phyloP scores from a whole-genome alignment of 2,329 filamentous ascomycete species.

The Aureobasidium leucospermi region DNA sequence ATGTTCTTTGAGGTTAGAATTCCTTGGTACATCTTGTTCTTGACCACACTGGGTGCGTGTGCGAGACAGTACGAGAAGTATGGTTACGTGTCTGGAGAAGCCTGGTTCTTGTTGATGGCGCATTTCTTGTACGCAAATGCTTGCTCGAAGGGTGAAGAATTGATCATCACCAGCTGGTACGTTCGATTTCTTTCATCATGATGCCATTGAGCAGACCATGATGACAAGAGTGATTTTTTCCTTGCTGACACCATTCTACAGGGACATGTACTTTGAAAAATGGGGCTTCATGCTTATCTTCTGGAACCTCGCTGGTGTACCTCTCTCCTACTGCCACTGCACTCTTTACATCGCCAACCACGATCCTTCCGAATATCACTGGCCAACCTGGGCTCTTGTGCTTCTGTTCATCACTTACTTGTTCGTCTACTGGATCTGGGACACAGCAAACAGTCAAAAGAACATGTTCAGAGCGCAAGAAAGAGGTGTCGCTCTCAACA shows the following conservation, averaged over 20 bases:
- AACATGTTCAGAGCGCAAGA: conserved; percentile 11
- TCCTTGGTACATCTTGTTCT: conserved; percentile 77
- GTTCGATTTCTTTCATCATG: too few species aligned
- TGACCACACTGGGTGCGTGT: conserved; percentile 63
- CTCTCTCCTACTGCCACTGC: conserved; percentile 10
- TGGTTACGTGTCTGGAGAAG: conserved; percentile 72
- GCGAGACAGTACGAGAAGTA: conserved; percentile 72
- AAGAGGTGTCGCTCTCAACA: not conserved
- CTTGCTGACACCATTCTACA: too few species aligned
- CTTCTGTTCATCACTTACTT: conserved; percentile 8
- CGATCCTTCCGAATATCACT: not conserved
- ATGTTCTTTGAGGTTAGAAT: conserved; percentile 87
- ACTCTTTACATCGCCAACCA: conserved; percentile 12
- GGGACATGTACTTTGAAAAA: conserved; percentile 14
- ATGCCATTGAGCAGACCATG: too few species aligned
- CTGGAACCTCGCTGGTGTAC: conserved; percentile 13
- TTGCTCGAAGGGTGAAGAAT: conserved; percentile 78
- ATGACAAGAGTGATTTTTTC: too few species aligned
- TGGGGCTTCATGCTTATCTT: conserved; percentile 13
- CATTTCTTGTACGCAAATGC: conserved; percentile 84
- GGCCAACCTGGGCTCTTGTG: not conserved
- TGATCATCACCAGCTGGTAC: conserved; percentile 74
- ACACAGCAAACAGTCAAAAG: conserved; percentile 11
- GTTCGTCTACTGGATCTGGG: conserved; percentile 17
- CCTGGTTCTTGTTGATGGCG: conserved; percentile 78